Percentiles rank a stretch among this genome's conserved stretches.
These are phyloP conservation scores for Coniferiporia sulphurascens DNA, from an alignment of 1,284 basidiomycete species.

Conservation along the genomic window DNA sequence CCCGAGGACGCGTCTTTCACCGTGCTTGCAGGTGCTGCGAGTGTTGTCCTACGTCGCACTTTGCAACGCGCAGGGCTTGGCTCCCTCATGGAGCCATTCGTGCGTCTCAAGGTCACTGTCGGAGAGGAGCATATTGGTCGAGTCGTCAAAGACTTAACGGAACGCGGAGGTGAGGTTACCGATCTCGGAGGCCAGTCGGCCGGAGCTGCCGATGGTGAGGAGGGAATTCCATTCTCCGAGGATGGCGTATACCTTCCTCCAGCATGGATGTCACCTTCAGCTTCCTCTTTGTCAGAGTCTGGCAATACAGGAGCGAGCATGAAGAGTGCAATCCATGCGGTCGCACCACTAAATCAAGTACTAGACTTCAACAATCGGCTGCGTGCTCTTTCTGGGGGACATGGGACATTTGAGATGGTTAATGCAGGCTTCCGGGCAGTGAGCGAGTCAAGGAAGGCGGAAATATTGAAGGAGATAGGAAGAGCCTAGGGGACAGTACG, in stretches of 20 bases:
- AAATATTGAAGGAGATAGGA: conserved; percentile 74
- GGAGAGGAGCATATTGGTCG: conserved; percentile 64
- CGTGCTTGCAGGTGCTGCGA: conserved; percentile 59
- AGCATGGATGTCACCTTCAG: conserved; percentile 62
- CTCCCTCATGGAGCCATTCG: conserved; percentile 70
- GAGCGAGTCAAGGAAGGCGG: conserved; percentile 49
- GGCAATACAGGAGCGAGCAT: conserved; percentile 32
- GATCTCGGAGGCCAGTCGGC: conserved; percentile 50
- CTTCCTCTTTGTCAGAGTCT: conserved; percentile 34
- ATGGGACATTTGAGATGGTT: conserved; percentile 76
- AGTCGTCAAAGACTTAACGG: conserved; percentile 72
- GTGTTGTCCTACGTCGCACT: conserved; percentile 55
- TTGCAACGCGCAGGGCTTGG: conserved; percentile 59
- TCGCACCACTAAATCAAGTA: conserved; percentile 75
- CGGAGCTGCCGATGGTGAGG: conserved; percentile 35
- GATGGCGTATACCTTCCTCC: conserved; percentile 73
- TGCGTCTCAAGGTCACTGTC: conserved; percentile 60
- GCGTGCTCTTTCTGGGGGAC: conserved; percentile 77
- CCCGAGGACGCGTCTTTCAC: conserved; percentile 39
- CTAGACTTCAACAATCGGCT: conserved; percentile 76
- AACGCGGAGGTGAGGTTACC: conserved; percentile 67
- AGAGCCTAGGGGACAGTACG: conserved; percentile 40
- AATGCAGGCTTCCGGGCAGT: conserved; percentile 72
- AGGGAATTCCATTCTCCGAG: conserved; percentile 45
- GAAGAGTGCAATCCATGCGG: conserved; percentile 59